These are phyloP conservation scores for Lumnitzera racemosa DNA, from an alignment of 345 rosid genomes.

Conservation along the genomic window DNA sequence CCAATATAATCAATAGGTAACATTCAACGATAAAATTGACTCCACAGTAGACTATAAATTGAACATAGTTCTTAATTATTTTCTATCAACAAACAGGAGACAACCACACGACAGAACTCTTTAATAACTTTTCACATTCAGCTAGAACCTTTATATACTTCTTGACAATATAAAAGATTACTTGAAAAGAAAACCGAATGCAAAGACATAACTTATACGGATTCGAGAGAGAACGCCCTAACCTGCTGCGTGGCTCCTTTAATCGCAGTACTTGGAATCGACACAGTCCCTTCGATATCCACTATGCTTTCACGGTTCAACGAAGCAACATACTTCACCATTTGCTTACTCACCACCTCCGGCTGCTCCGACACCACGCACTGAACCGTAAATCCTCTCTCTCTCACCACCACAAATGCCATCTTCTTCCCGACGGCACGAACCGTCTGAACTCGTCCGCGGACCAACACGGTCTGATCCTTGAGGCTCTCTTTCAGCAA, in stretches of 20 bases:
- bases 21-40: not conserved
- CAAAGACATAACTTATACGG: not conserved
- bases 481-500: constrained; percentile 32
- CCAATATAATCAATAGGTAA: not conserved
- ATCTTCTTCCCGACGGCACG: constrained; percentile 45
- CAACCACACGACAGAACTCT: no score
- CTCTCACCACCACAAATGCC: constrained; percentile 60
- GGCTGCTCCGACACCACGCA: constrained; percentile 48
- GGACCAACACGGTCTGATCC: constrained; percentile 40
- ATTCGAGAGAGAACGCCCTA: not conserved
- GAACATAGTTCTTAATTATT: no score
- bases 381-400: constrained; percentile 65
- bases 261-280: constrained; percentile 38
- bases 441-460: constrained; percentile 56
- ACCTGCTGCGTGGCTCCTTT: constrained; percentile 62
- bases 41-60: no score
- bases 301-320: constrained; percentile 64
- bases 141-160: not conserved
- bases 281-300: constrained; percentile 45
- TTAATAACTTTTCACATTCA: no score
- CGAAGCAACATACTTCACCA: constrained; percentile 51
- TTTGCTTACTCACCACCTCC: constrained; percentile 41
- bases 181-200: not conserved
- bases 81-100: no score
- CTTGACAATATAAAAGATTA: not conserved